A percentile compares a stretch with the other conserved stretches of the same genome.
These are phyloP conservation scores for Knufia petricola DNA, from an alignment of 2,329 filamentous ascomycete genomes.

Conservation along the genomic window DNA sequence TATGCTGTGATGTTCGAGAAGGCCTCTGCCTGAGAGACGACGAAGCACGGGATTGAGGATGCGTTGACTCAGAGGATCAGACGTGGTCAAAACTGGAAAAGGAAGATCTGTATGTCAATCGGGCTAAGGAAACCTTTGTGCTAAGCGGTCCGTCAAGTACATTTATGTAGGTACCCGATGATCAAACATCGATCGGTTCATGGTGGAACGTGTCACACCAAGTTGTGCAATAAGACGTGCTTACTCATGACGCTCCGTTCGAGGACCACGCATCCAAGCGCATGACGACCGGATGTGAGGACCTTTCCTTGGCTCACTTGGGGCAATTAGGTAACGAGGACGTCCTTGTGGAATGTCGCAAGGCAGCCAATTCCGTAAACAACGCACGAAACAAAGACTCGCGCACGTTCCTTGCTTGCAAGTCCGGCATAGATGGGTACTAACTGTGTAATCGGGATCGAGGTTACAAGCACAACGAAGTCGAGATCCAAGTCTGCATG, in stretches of 20 bases:
- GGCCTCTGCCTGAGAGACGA: too few species aligned
- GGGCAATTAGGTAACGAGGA: neutral
- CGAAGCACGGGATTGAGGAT: too few species aligned
- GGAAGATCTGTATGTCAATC: too few species aligned
- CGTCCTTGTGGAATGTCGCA: slow-evolving; percentile 4
- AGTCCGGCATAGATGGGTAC: neutral
- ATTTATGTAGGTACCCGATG: neutral
- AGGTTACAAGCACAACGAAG: too few species aligned
- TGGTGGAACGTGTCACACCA: neutral
- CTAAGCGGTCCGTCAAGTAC: neutral
- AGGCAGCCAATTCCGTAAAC: slow-evolving; percentile 8
- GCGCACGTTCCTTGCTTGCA: neutral
- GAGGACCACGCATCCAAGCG: neutral
- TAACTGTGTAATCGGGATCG: neutral
- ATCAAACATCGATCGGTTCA: neutral
- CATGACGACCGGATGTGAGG: neutral
- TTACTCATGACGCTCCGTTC: neutral
- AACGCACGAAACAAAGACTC: slow-evolving; percentile 6
- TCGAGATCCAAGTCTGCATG: too few species aligned
- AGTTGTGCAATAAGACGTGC: slow-evolving; percentile 8
- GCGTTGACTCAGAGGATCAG: too few species aligned
- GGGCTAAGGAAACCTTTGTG: too few species aligned
- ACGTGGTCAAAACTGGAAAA: too few species aligned
- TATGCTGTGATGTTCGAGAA: too few species aligned
- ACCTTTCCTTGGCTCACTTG: neutral